phyloP scores from a whole-genome alignment of 2,329 filamentous ascomycete genomes.

The Colletotrichum sp. region DNA sequence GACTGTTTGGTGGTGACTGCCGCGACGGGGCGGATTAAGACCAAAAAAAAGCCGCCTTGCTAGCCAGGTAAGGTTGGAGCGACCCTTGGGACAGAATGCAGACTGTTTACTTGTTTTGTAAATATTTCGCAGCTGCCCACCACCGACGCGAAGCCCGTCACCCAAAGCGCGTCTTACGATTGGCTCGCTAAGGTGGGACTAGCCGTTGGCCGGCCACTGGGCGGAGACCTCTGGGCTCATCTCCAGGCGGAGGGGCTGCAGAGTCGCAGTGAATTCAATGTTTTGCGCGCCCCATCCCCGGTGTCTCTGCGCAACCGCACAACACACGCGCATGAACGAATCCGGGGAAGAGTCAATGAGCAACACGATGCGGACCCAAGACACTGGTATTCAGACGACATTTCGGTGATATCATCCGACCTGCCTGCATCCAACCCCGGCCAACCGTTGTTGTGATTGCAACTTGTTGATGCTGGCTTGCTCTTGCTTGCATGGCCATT shows the following conservation, averaged over 20 bases:
- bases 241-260: not conserved
- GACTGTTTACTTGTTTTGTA: slow-evolving; percentile 15
- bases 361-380: not conserved
- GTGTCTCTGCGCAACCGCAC: slow-evolving; percentile 7
- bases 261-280: not conserved
- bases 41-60: slow-evolving; percentile 13
- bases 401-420: not conserved
- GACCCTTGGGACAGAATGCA: slow-evolving; percentile 13
- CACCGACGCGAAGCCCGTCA: slow-evolving; percentile 1
- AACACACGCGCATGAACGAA: slow-evolving; percentile 10
- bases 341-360: slow-evolving; percentile 7
- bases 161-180: not conserved
- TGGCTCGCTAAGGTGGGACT: not conserved
- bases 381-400: slow-evolving; percentile 1
- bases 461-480: not conserved
- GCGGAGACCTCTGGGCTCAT: slow-evolving; percentile 1
- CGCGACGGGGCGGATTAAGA: slow-evolving; percentile 11
- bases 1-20: slow-evolving; percentile 11
- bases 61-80: not conserved
- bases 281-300: not conserved
- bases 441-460: slow-evolving; percentile 3
- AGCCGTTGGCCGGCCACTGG: slow-evolving; percentile 10
- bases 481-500: not conserved
- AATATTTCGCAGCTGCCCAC: slow-evolving; percentile 12
- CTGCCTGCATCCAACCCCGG: not conserved